Evolutionary conservation across 345 rosid genomes (phyloP).

Genomic region (Psidium guajava): DNA sequence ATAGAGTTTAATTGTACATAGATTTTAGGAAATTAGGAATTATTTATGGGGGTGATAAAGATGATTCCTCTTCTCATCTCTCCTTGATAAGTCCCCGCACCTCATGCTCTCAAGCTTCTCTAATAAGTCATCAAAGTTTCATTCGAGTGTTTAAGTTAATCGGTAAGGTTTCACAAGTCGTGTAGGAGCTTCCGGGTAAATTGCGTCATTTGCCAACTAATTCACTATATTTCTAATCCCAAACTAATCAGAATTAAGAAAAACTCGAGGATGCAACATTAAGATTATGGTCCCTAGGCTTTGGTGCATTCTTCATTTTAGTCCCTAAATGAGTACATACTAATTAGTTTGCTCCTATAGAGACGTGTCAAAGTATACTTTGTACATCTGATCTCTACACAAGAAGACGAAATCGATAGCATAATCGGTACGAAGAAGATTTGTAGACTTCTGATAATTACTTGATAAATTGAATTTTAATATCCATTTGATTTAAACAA

Average conservation of each 20-base stretch:
- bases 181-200: neutral
- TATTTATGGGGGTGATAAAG: neutral
- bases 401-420: neutral
- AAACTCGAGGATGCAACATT: neutral
- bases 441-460: neutral
- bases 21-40: neutral
- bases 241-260: neutral
- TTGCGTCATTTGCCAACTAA: neutral
- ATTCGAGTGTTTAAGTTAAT: neutral
- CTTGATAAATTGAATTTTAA: too few relatives aligned
- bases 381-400: neutral
- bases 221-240: neutral
- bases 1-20: too few relatives aligned
- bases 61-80: neutral
- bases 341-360: neutral
- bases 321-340: neutral
- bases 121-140: neutral
- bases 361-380: neutral
- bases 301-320: neutral
- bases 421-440: neutral
- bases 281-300: neutral
- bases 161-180: neutral
- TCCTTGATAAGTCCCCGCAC: neutral
- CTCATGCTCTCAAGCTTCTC: too few relatives aligned
- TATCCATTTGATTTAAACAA: too few relatives aligned